Evolutionary conservation across 1,139 yeast genomes (phyloP).

Genomic region (Kurtzmaniella quercitrusa): DNA sequence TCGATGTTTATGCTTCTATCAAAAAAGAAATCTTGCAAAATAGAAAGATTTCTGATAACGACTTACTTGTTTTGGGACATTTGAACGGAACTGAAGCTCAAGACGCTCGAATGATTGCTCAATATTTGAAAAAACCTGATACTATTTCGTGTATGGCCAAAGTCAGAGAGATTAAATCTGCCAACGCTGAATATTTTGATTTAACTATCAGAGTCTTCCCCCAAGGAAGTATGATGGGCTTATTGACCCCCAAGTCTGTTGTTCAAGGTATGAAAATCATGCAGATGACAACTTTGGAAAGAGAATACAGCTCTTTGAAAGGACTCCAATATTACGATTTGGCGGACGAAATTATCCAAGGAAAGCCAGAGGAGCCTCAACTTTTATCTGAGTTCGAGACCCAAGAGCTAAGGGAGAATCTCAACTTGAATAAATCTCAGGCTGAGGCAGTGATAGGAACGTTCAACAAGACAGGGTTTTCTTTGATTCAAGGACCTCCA

Average conservation of each 20-base stretch:
- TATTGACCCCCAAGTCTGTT: constrained; percentile 59
- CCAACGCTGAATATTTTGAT: constrained; percentile 65
- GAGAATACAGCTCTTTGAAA: constrained; percentile 82
- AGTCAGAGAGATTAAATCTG: constrained; percentile 64
- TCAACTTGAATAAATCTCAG: constrained; percentile 78
- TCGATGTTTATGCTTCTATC: constrained; percentile 81
- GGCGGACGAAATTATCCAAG: constrained; percentile 57
- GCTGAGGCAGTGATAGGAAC: constrained; percentile 84
- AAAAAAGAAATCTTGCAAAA: constrained; percentile 49
- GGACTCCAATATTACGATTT: constrained; percentile 83
- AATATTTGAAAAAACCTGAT: constrained; percentile 22
- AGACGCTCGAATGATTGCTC: constrained; percentile 15
- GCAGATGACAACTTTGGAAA: constrained; percentile 88
- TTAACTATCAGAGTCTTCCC: constrained; percentile 66
- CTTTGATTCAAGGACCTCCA: constrained; percentile 95
- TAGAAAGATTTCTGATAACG: constrained; percentile 65
- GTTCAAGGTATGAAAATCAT: constrained; percentile 68
- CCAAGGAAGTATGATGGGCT: constrained; percentile 44
- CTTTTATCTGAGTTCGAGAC: constrained; percentile 33
- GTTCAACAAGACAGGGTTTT: constrained; percentile 65
- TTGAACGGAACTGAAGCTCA: constrained; percentile 22
- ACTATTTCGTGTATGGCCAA: constrained; percentile 68
- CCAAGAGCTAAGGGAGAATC: constrained; percentile 36
- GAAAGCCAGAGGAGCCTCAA: constrained; percentile 50
- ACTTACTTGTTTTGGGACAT: constrained; percentile 65